Conservation (phyloP, 2,329 filamentous ascomycete species). For the Paecilomyces niveus region DNA sequence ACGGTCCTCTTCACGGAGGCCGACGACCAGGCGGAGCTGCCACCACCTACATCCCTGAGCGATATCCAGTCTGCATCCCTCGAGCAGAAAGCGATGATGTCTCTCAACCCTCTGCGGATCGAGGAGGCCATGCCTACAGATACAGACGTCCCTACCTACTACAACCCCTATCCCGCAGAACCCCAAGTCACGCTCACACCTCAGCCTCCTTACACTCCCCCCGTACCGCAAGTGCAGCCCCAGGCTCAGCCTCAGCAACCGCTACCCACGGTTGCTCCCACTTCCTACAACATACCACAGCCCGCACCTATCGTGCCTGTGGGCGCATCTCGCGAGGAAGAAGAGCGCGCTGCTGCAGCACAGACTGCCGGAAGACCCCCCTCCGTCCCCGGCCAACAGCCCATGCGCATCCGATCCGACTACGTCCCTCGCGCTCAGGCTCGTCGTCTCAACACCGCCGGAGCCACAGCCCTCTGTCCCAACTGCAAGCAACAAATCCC, state of each 20-base stretch:
- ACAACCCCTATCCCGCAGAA: slow-evolving; percentile 40
- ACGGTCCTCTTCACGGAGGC: slow-evolving; percentile 86
- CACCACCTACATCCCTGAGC: slow-evolving; percentile 79
- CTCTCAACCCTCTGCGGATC: slow-evolving; percentile 73
- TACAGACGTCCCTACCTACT: slow-evolving; percentile 49
- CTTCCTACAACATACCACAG: slow-evolving; percentile 13
- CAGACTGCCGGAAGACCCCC: slow-evolving; percentile 55
- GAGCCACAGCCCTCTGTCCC: slow-evolving; percentile 65
- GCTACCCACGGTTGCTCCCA: slow-evolving; percentile 23
- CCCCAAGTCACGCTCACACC: slow-evolving; percentile 30
- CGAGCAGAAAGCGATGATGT: slow-evolving; percentile 89
- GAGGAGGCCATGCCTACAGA: slow-evolving; percentile 92
- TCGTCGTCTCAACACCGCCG: slow-evolving; percentile 60
- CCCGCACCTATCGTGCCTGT: slow-evolving; percentile 18
- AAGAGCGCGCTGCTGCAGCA: slow-evolving; percentile 61
- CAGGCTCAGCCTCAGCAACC: slow-evolving; percentile 18
- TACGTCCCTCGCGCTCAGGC: slow-evolving; percentile 81
- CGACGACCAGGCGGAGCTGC: slow-evolving; percentile 79
- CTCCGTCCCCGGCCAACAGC: slow-evolving; percentile 42
- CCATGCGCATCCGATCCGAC: slow-evolving; percentile 88
- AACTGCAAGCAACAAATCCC: slow-evolving; percentile 91
- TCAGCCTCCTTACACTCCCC: slow-evolving; percentile 14
- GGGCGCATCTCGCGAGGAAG: slow-evolving; percentile 50
- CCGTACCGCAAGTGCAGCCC: slow-evolving; percentile 15
- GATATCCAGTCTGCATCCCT: slow-evolving; percentile 91